Evolutionary conservation across 495 filamentous ascomycete species (phyloP), one percentile per base, ranked within the genome.

Genomic region (Thermothielavioides terrestris): DNA sequence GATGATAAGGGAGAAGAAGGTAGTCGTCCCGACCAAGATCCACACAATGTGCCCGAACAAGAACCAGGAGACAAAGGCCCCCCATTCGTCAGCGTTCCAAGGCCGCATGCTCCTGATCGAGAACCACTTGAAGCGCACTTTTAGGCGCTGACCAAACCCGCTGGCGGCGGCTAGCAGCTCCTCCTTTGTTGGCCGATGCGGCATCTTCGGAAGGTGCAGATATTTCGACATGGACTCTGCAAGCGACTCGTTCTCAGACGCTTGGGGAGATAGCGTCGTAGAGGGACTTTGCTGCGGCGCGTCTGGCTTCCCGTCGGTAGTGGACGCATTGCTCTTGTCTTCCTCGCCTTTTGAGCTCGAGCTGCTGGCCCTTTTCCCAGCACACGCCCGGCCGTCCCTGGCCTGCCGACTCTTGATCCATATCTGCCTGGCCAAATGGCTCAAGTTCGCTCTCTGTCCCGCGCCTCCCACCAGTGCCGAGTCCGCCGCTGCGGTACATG

Each of bases 91-190:
- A 18, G 82, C 76, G 67, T 91, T 98, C 75, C 91, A 98, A 2
- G 92, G 92, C n/a, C 92, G 81, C 62, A 85, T 85, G 65, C 89
- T 94, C 57, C 90, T 75, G 58, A 98, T 97, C 15, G 92, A 90
- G 53, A 94, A 83, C 92, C 94, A 98, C 62, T 98, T 98, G 68
- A 96, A 95, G 17, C 88, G 81, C 27, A 97, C 85, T 57, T 85
- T 88, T 10, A 95, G 60, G n/a, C 92, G 78, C 14, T 91, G 85
- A 80, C 89, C 88, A 63, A 96, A 95, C 2, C 90, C 88, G 14
- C 81, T 95, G 20, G 92, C 91, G 36, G 94, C 91, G 26, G 83
- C 86, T 31, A 98, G 71, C 43, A 98, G 78, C 67, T 98, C 91
- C 63, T 94, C 89, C 58, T 95, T 95, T 25, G 84, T 91, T 10